Evolutionary conservation across 2,329 filamentous ascomycete species (phyloP), one percentile per base, ranked within the genome.

Genomic region (Fusarium odoratissimum): DNA sequence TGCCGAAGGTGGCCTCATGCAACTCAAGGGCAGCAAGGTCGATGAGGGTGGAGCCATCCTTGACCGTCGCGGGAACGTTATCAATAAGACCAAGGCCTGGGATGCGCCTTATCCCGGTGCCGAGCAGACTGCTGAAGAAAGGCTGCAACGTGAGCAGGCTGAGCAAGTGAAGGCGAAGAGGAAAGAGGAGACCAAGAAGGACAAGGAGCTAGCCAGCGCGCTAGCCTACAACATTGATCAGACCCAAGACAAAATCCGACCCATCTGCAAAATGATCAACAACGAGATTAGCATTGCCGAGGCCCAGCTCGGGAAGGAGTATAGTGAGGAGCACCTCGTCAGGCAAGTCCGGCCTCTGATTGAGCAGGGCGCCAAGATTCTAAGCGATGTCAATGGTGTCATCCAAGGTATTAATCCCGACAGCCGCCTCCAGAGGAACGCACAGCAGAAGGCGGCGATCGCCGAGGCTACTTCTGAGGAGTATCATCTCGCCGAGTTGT

Each of bases 331-430:
- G 78, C 89, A 93, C 75, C 90, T 97, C 9, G 95, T 98, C 78
- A 90, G 93, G 80, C 89, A 95, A 64, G 94, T 97, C 77, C 93
- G 92, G 82, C 95, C 95, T 2, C 87, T 97, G 21, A 93, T 98
- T 78, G 94, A 97, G 81, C 93, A 97, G 82, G 95, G 91, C 51
- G 89, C 90, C 59, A 91, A 90, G 73, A 94, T 97, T 79, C 88
- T 98, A 21, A 91, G 92, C 76, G 95, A 97, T 82, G 91, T 92
- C 82, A 96, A 97, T 79, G 94, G 95, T 62, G 87, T 92, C 12
- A 94, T 97, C 76, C 93, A 94, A 41, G 94, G 93, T 12, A 90
- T 97, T 56, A 95, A 98, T 78, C 95, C 95, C 2, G 95, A 97
- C 78, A 94, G 95, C 45, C 91, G 91, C 72, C 96, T 97, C 80